A percentile compares a stretch with the other conserved stretches of the same genome.
Evolutionary conservation across 2,329 filamentous ascomycete species (phyloP).

Genomic region (Dothistroma septosporum): DNA sequence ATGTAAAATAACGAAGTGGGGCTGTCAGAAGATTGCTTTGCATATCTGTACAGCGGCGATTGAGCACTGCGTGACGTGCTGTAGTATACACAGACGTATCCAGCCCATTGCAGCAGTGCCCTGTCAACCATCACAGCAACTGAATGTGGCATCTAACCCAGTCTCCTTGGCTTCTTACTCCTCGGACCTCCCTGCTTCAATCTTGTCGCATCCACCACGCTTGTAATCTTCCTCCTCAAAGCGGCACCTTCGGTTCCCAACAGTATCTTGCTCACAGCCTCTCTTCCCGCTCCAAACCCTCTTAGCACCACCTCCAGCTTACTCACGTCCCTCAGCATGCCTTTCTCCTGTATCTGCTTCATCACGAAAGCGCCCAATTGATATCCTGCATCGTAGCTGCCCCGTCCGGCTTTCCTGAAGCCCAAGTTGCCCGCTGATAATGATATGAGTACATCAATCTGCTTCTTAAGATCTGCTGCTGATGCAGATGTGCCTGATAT

Average conservation of each 20-base stretch:
- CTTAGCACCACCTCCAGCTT: conserved; percentile 75
- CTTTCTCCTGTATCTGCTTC: conserved; percentile 76
- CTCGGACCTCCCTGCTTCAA: conserved; percentile 95
- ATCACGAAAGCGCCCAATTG: conserved; percentile 82
- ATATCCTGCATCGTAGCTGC: conserved; percentile 85
- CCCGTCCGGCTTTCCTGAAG: conserved; percentile 77
- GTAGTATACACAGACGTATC: background rate
- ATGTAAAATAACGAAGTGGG: background rate
- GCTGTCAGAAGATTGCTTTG: background rate
- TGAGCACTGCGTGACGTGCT: background rate
- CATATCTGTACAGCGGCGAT: background rate
- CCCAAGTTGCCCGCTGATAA: conserved; percentile 82
- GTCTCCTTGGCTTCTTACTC: conserved; percentile 75
- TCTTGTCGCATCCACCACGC: conserved; percentile 79
- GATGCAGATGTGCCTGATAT: conserved; percentile 26
- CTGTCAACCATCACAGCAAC: background rate
- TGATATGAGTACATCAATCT: conserved; percentile 66
- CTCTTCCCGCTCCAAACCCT: conserved; percentile 81
- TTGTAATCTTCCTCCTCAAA: conserved; percentile 69
- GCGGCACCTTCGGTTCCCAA: conserved; percentile 78
- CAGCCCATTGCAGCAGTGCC: background rate
- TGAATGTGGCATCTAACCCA: conserved; percentile 50
- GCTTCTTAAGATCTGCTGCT: conserved; percentile 50
- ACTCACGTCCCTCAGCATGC: conserved; percentile 70
- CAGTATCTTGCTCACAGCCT: conserved; percentile 84